A percentile compares a stretch with the other conserved stretches of the same genome.
phyloP scores from a whole-genome alignment of 2,329 filamentous ascomycete species.

The Calycina herbarum region DNA sequence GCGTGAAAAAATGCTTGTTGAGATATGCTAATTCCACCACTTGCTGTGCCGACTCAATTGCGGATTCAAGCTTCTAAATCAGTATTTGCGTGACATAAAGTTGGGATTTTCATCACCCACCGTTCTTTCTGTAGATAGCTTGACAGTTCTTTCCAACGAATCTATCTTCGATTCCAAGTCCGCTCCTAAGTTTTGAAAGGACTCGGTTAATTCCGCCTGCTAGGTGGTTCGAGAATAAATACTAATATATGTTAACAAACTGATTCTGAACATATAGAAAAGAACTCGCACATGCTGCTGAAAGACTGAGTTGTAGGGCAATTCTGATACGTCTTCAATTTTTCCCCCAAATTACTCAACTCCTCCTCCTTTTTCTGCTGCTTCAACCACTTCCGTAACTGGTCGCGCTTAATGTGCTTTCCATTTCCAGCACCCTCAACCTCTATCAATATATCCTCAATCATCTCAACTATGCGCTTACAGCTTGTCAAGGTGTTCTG shows the following conservation, averaged over 20 bases:
- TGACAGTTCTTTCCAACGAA: constrained; percentile 11
- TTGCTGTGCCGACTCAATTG: constrained; percentile 14
- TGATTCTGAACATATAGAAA: not conserved
- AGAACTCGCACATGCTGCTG: not conserved
- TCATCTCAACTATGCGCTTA: constrained; percentile 9
- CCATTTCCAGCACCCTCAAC: constrained; percentile 13
- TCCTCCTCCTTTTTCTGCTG: constrained; percentile 16
- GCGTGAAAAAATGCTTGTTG: constrained; percentile 5
- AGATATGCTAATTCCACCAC: not conserved
- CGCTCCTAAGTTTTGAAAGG: constrained; percentile 13
- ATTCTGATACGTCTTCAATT: constrained; percentile 7
- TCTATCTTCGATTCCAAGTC: constrained; percentile 17
- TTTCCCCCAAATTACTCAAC: constrained; percentile 14
- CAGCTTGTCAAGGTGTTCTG: constrained; percentile 8
- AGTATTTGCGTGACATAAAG: constrained; percentile 4
- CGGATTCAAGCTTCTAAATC: constrained; percentile 12
- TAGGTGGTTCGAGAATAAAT: not conserved
- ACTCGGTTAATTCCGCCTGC: constrained; percentile 10
- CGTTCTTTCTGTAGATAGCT: constrained; percentile 5
- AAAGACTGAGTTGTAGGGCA: not conserved
- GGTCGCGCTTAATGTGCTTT: constrained; percentile 13
- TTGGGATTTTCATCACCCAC: not conserved
- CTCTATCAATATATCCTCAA: constrained; percentile 16
- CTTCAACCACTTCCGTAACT: constrained; percentile 18
- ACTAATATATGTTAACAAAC: not conserved